A percentile compares a stretch with the other conserved stretches of the same genome.
These are phyloP conservation scores for Boletus edulis DNA, from an alignment of 768 basidiomycete genomes.

Conservation along the genomic window DNA sequence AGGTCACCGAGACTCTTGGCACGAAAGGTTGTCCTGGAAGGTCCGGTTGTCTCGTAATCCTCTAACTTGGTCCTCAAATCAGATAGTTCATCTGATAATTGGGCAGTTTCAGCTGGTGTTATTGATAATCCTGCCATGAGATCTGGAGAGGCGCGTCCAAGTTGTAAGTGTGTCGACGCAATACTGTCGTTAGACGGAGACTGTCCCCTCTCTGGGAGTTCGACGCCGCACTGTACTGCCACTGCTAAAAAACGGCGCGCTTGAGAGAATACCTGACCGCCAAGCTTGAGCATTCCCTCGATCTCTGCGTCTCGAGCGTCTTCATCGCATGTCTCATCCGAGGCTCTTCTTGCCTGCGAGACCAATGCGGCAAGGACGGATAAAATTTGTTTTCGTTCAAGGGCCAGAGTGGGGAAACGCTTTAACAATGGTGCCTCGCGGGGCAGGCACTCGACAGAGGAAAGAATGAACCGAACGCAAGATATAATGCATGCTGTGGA, in stretches of 20 bases:
- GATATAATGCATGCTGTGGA: constrained; percentile 94
- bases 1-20: constrained; percentile 57
- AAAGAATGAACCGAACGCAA: constrained; percentile 84
- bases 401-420: constrained; percentile 60
- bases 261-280: constrained; percentile 76
- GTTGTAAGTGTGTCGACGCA: constrained; percentile 12
- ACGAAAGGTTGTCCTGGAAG: constrained; percentile 36
- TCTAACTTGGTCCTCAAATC: constrained; percentile 32
- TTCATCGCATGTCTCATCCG: constrained; percentile 44
- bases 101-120: constrained; percentile 2
- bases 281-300: constrained; percentile 75
- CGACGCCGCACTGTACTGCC: constrained; percentile 71
- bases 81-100: constrained; percentile 10
- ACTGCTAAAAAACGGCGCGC: constrained; percentile 78
- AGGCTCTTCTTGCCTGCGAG: constrained; percentile 69
- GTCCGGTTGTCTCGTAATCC: constrained; percentile 17
- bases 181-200: constrained; percentile 23
- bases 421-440: constrained; percentile 76
- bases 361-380: constrained; percentile 81
- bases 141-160: constrained; percentile 17
- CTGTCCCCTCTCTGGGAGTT: constrained; percentile 54
- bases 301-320: constrained; percentile 54
- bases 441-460: constrained; percentile 77
- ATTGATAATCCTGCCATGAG: constrained; percentile 10
- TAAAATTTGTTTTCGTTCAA: constrained; percentile 80